A percentile compares a stretch with the other conserved stretches of the same genome.
Evolutionary conservation across 164 flowering plant species (phyloP).

Genomic region (Brasenia schreberi): DNA sequence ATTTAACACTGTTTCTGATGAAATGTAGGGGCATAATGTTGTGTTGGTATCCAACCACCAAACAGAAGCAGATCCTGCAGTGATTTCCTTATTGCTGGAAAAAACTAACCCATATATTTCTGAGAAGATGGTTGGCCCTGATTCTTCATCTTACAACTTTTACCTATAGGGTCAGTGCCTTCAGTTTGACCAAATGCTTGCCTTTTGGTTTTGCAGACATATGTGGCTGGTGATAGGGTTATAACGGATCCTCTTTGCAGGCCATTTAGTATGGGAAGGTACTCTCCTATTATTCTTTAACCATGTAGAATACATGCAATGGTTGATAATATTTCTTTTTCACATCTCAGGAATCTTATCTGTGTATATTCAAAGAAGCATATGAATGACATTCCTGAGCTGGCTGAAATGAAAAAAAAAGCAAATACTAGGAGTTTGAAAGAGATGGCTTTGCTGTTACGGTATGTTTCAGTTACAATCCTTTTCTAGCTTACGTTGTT

Average conservation of each 20-base stretch:
- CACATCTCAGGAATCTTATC: conserved; percentile 58
- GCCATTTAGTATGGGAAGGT: conserved; percentile 99
- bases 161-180: not conserved
- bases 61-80: conserved; percentile 94
- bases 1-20: not conserved
- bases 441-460: conserved; percentile 79
- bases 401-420: conserved; percentile 69
- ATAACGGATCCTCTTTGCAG: conserved; percentile 90
- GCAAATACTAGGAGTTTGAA: conserved; percentile 81
- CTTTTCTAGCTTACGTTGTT: not conserved
- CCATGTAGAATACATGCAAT: not conserved
- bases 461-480: conserved; percentile 26
- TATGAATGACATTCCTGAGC: conserved; percentile 80
- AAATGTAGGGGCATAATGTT: conserved; percentile 80
- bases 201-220: conserved; percentile 39
- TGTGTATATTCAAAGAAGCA: conserved; percentile 97
- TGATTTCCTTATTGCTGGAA: conserved; percentile 77
- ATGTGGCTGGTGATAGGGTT: conserved; percentile 95
- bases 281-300: not conserved
- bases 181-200: not conserved
- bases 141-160: not conserved
- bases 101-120: conserved; percentile 42
- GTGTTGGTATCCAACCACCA: conserved; percentile 91
- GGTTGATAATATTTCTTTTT: not conserved
- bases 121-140: conserved; percentile 50